A percentile compares a stretch with the other conserved stretches of the same genome.
Conservation (phyloP, 2,329 filamentous ascomycete species). For the Hortaea sp. region DNA sequence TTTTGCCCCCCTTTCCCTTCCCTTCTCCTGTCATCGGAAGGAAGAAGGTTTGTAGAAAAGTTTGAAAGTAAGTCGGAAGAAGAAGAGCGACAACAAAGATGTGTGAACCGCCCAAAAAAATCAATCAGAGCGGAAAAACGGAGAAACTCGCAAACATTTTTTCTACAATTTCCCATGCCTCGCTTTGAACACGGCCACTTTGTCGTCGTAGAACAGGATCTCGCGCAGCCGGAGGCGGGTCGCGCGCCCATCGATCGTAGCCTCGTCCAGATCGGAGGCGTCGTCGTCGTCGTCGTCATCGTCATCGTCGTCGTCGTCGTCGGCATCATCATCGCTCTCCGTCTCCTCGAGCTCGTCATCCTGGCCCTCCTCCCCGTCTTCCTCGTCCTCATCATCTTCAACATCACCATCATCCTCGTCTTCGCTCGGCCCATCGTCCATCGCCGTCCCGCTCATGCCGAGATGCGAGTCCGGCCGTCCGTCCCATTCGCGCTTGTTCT, state of each 20-base stretch:
- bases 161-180: constrained; percentile 46
- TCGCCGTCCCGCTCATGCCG: constrained; percentile 22
- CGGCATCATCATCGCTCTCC: constrained; percentile 31
- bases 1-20: too few relatives aligned
- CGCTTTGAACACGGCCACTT: constrained; percentile 69
- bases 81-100: too few relatives aligned
- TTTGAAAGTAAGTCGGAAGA: too few relatives aligned
- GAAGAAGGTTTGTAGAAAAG: too few relatives aligned
- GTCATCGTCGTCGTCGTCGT: constrained; percentile 25
- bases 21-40: too few relatives aligned
- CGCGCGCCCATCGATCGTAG: constrained; percentile 4
- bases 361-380: constrained; percentile 42
- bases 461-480: constrained; percentile 41
- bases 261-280: constrained; percentile 1
- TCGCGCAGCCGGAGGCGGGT: constrained; percentile 56
- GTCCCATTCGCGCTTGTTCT: constrained; percentile 42
- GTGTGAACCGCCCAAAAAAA: too few relatives aligned
- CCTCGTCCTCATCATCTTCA: constrained; percentile 33
- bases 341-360: constrained; percentile 21
- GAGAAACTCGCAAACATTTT: too few relatives aligned
- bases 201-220: constrained; percentile 78
- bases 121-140: too few relatives aligned
- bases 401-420: constrained; percentile 36
- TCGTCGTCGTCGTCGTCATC: constrained; percentile 28
- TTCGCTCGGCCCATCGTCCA: constrained; percentile 26